These are phyloP conservation scores for Prunus mira DNA, from an alignment of 306 rosid genomes.

Conservation along the genomic window DNA sequence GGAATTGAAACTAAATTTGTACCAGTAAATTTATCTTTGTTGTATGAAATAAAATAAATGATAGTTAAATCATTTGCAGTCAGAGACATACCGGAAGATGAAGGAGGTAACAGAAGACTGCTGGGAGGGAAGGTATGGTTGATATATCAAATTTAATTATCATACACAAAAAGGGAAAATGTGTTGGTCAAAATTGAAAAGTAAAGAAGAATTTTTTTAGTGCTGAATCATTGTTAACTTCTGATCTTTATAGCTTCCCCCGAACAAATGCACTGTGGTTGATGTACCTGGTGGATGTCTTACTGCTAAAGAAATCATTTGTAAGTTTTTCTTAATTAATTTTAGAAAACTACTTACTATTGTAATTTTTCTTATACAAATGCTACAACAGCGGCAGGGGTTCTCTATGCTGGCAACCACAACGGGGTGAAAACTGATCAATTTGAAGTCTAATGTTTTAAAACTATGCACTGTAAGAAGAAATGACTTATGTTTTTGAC, in stretches of 20 bases:
- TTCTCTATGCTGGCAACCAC: background rate
- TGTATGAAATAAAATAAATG: constrained; percentile 5
- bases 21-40: constrained; percentile 7
- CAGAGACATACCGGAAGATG: constrained; percentile 94
- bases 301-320: constrained; percentile 81
- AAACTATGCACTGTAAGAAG: background rate
- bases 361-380: background rate
- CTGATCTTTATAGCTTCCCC: constrained; percentile 57
- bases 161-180: background rate
- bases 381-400: background rate
- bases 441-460: background rate
- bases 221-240: constrained; percentile 21
- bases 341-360: constrained; percentile 16
- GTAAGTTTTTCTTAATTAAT: constrained; percentile 44
- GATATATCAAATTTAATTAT: background rate
- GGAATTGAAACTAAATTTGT: constrained; percentile 18
- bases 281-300: constrained; percentile 75
- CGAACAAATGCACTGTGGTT: constrained; percentile 88
- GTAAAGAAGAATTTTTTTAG: background rate
- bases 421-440: background rate
- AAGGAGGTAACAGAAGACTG: constrained; percentile 77
- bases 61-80: constrained; percentile 43
- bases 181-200: background rate
- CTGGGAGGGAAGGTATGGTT: constrained; percentile 86
- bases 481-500: constrained; percentile 2